These are phyloP conservation scores for Mortierella sp. DNA, from an alignment of 371 early-diverging fungal genomes.

Conservation along the genomic window DNA sequence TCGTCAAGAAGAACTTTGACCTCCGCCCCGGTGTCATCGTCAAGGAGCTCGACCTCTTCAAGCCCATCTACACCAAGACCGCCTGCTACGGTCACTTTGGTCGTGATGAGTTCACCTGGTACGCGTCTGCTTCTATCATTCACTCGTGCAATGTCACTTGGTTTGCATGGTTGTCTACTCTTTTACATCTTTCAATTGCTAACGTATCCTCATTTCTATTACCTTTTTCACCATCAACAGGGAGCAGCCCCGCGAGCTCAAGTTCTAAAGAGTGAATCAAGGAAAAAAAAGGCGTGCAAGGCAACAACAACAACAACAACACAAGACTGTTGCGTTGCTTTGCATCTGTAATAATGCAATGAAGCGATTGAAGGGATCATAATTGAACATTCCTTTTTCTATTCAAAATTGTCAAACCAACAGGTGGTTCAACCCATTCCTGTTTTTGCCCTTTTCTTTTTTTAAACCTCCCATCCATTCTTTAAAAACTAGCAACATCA, in stretches of 20 bases:
- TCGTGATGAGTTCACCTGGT: slow-evolving; percentile 93
- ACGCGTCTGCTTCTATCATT: not conserved
- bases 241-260: slow-evolving; percentile 95
- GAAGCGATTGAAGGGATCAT: slow-evolving; percentile 27
- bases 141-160: not conserved
- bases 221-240: slow-evolving; percentile 89
- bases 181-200: not conserved
- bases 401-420: slow-evolving; percentile 29
- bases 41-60: slow-evolving; percentile 96
- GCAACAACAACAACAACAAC: slow-evolving; percentile 10
- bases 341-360: slow-evolving; percentile 37
- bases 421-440: slow-evolving; percentile 56
- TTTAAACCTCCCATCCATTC: slow-evolving; percentile 24
- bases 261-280: slow-evolving; percentile 71
- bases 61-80: slow-evolving; percentile 98
- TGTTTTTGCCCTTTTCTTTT: slow-evolving; percentile 30
- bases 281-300: slow-evolving; percentile 36
- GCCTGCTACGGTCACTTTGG: slow-evolving; percentile 99
- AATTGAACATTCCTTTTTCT: slow-evolving; percentile 8
- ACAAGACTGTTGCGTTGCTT: not conserved
- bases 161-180: not conserved
- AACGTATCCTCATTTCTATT: slow-evolving; percentile 57
- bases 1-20: slow-evolving; percentile 98
- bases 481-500: slow-evolving; percentile 19
- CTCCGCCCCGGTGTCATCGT: slow-evolving; percentile 99